Base-by-base conservation (phyloP, 2,329 filamentous ascomycete species). In the Colletotrichum costaricense region DNA sequence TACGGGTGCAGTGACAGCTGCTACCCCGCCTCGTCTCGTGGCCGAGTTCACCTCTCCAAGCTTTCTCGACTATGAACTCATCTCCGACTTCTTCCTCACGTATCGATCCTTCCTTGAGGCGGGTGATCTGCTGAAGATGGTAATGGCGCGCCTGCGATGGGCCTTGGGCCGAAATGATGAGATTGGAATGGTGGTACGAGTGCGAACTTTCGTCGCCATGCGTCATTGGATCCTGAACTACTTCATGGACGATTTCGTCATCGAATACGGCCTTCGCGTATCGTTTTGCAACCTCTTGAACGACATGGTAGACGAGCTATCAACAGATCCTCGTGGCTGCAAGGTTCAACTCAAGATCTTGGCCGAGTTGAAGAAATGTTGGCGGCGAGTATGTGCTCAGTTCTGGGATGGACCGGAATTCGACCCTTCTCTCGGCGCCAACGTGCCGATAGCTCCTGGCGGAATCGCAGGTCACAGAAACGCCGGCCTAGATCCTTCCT, bases 201-300 rank as follows among this genome's bases (percentile, higher is more conserved):
- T 99, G 19, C 91, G 97, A 55, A 97, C 95, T 0, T 99, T 98
- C 84, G 97, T 98, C 30, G 97, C 97, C 8, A 88, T 98, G 57
- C 92, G 97, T 69, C 97, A 99, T 82, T 99, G 97, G 97, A 95
- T 98, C 70, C 84, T 99, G 75, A 99, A 99, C 81, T 99, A 99
- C 82, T 99, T 98, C 77, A 89, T 94, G 68, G 97, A 99, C 80
- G 97, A 99, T 80, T 99, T 98, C 80, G 90, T 97, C 54, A 83
- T 93, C 28, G 91, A 95, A 79, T 92, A 93, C 79, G 86, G 89
- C 57, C 86, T 98, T 38, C 92, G 96, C 9, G 86, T 89, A 5
- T 90, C 90, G 19, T 98, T 98, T 80, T 98, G 96, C 82, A 87
- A 91, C 38, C 87, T 95, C 9, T 87, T 98, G 72, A 98, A 98